phyloP scores from a whole-genome alignment of 805 yeast species.

The Candida patagonica region DNA sequence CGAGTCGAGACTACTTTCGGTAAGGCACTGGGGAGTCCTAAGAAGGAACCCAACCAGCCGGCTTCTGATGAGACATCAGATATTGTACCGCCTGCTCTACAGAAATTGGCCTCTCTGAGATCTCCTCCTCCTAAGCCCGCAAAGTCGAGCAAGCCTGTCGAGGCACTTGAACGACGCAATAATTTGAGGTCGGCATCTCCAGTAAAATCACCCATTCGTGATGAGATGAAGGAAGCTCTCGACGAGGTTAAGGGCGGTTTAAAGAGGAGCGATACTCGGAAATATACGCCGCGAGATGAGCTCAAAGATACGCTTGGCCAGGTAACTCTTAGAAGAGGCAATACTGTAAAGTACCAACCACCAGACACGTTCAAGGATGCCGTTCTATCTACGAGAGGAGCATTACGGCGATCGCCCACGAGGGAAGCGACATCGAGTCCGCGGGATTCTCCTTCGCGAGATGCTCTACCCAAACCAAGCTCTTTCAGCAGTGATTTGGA shows the following conservation, averaged over 20 bases:
- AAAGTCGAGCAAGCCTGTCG: conserved; percentile 9
- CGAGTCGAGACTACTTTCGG: no score
- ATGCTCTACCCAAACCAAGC: background rate
- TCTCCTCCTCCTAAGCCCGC: conserved; percentile 9
- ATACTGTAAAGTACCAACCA: conserved; percentile 13
- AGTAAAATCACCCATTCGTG: conserved; percentile 6
- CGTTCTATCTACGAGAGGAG: conserved; percentile 12
- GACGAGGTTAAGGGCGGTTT: conserved; percentile 15
- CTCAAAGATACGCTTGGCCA: conserved; percentile 12
- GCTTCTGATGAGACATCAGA: no score
- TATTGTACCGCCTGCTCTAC: conserved; percentile 13
- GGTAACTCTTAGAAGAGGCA: background rate
- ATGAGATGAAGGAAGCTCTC: conserved; percentile 15
- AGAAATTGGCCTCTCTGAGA: conserved; percentile 10
- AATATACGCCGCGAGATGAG: conserved; percentile 14
- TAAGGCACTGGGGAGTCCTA: no score
- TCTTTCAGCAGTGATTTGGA: conserved; percentile 11
- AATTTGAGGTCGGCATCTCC: conserved; percentile 14
- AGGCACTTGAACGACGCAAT: conserved; percentile 15
- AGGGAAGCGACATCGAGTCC: background rate
- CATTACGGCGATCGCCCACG: conserved; percentile 5
- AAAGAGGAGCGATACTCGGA: conserved; percentile 10
- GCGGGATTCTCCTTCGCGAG: background rate
- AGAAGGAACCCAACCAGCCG: no score
- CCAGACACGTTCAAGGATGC: conserved; percentile 15